A percentile compares a stretch with the other conserved stretches of the same genome.
Conservation (phyloP, 805 yeast species). For the Starmerella scarabaei region DNA sequence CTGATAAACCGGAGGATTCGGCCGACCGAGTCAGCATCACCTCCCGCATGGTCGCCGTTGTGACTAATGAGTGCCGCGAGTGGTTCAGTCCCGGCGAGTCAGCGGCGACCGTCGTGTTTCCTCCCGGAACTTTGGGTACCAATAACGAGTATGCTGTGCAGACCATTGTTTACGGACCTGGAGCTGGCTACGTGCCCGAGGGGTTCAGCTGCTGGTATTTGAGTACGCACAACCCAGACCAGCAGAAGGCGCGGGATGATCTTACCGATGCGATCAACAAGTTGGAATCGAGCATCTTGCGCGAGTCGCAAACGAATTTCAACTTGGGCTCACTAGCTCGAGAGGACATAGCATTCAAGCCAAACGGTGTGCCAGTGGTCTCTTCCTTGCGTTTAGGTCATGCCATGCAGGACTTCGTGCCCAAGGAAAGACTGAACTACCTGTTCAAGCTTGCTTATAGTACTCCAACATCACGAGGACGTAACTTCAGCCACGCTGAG, state of each 20-base stretch:
- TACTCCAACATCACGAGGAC: constrained; percentile 30
- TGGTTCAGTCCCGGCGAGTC: constrained; percentile 83
- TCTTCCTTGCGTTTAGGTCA: constrained; percentile 79
- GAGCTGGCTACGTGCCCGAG: constrained; percentile 73
- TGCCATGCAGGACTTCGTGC: constrained; percentile 71
- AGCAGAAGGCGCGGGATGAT: constrained; percentile 52
- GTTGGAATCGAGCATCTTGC: constrained; percentile 63
- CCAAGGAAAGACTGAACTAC: constrained; percentile 55
- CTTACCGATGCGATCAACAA: constrained; percentile 67
- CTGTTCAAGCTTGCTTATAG: constrained; percentile 49
- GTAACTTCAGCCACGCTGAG: constrained; percentile 11
- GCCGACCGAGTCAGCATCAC: constrained; percentile 29
- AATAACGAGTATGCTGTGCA: constrained; percentile 67
- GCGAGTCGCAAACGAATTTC: constrained; percentile 58
- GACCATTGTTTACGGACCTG: constrained; percentile 74
- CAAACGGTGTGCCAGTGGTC: constrained; percentile 55
- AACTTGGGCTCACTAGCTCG: constrained; percentile 43
- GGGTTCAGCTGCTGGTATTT: constrained; percentile 87
- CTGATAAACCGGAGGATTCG: constrained; percentile 2
- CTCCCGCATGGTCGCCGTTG: constrained; percentile 69
- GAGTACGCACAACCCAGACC: constrained; percentile 55
- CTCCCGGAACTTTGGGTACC: constrained; percentile 60
- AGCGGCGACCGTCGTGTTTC: constrained; percentile 82
- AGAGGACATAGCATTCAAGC: constrained; percentile 40
- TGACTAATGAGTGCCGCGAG: constrained; percentile 73